Evolutionary conservation across 73 alveolate species (phyloP).

Genomic region (Paramecium tetraurelia): DNA sequence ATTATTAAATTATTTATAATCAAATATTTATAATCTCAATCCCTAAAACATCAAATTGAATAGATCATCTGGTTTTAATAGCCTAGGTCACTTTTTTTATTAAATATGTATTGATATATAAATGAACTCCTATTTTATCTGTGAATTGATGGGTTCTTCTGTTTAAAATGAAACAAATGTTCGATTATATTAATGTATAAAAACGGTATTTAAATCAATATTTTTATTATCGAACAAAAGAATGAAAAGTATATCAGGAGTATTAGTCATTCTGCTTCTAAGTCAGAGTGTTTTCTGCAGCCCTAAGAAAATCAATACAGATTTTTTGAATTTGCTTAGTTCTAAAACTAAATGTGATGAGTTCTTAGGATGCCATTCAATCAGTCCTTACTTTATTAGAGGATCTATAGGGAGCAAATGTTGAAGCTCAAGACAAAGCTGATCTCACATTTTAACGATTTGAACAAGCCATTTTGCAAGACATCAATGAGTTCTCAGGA

Average conservation of each 20-base stretch:
- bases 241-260: background rate
- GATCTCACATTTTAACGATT: slow-evolving; percentile 17
- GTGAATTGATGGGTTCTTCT: background rate
- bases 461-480: slow-evolving; percentile 17
- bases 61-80: background rate
- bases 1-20: background rate
- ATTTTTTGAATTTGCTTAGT: slow-evolving; percentile 19
- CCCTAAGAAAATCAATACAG: slow-evolving; percentile 37
- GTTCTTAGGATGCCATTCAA: slow-evolving; percentile 27
- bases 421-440: slow-evolving; percentile 33
- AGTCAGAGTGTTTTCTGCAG: background rate
- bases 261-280: background rate
- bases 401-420: slow-evolving; percentile 11
- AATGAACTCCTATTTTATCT: background rate
- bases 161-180: background rate
- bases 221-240: background rate
- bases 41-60: background rate
- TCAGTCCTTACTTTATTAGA: background rate
- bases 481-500: slow-evolving; percentile 43
- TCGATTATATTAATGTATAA: background rate
- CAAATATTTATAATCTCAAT: background rate
- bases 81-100: background rate
- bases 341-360: slow-evolving; percentile 24
- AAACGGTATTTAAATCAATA: background rate
- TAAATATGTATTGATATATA: background rate